Conservation (phyloP, 1,284 basidiomycete genomes). For the Cronartium quercuum region DNA sequence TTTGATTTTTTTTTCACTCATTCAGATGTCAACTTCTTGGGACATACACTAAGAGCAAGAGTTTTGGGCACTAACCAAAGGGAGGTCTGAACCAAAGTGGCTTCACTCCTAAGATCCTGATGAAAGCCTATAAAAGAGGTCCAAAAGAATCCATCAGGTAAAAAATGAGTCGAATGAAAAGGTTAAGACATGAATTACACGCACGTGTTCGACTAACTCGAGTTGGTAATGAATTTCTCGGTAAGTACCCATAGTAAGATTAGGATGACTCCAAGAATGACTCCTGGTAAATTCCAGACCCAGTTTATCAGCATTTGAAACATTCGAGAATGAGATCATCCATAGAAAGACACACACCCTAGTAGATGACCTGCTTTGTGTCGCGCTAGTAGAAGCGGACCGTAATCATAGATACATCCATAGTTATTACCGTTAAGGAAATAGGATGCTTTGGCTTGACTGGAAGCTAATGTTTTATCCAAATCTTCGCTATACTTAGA, state of each 20-base stretch:
- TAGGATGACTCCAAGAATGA: slow-evolving; percentile 29
- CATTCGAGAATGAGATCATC: neutral
- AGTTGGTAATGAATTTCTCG: slow-evolving; percentile 18
- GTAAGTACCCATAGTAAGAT: slow-evolving; percentile 6
- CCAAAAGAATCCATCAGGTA: neutral
- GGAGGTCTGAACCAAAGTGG: slow-evolving; percentile 24
- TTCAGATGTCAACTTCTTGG: neutral
- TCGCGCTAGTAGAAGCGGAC: slow-evolving; percentile 41
- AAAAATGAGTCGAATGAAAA: neutral
- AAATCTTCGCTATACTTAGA: slow-evolving; percentile 6
- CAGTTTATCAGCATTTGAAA: neutral
- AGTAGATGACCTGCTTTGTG: slow-evolving; percentile 47
- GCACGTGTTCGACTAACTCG: slow-evolving; percentile 18
- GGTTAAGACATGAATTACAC: neutral
- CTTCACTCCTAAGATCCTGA: slow-evolving; percentile 32
- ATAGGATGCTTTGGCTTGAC: slow-evolving; percentile 4
- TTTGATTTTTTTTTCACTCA: neutral
- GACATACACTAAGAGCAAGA: neutral
- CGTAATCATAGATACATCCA: slow-evolving; percentile 45
- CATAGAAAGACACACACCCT: slow-evolving; percentile 38
- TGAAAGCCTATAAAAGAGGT: slow-evolving; percentile 5
- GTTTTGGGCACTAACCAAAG: slow-evolving; percentile 1
- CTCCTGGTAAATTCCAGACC: neutral
- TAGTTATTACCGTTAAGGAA: slow-evolving; percentile 46
- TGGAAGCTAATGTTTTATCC: neutral